Evolutionary conservation across 2,329 filamentous ascomycete species (phyloP).

Genomic region (Fusarium sp.): DNA sequence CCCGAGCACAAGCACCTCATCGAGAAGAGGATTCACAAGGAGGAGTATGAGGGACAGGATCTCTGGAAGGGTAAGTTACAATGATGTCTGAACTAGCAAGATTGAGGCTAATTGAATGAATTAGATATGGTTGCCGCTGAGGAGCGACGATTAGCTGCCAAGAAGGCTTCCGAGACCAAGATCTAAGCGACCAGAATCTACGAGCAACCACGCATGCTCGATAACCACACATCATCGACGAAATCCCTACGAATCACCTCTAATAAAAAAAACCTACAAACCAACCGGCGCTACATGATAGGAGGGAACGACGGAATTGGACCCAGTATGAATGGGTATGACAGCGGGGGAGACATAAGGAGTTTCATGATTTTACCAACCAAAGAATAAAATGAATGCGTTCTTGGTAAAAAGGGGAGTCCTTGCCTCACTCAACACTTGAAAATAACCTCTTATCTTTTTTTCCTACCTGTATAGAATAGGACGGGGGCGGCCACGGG

Average conservation of each 20-base stretch:
- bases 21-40: conserved; percentile 89
- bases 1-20: conserved; percentile 85
- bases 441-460: not conserved
- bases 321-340: not conserved
- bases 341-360: not conserved
- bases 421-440: not conserved
- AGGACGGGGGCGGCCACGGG: not conserved
- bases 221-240: not conserved
- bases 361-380: not conserved
- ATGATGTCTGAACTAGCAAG: not conserved
- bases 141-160: conserved; percentile 69
- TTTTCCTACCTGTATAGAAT: conserved; percentile 12
- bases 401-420: not conserved
- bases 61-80: conserved; percentile 82
- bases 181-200: conserved; percentile 17
- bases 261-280: conserved; percentile 16
- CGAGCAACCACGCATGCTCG: not conserved
- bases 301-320: not conserved
- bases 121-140: conserved; percentile 86
- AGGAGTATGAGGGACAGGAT: conserved; percentile 89
- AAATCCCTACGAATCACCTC: conserved; percentile 1
- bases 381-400: not conserved
- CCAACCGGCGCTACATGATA: conserved; percentile 4
- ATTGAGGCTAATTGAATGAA: conserved; percentile 14
- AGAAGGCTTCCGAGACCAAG: conserved; percentile 47